A percentile compares a stretch with the other conserved stretches of the same genome.
These are phyloP conservation scores for Myxozyma lipomycoides DNA, from an alignment of 805 yeast genomes.

Conservation along the genomic window DNA sequence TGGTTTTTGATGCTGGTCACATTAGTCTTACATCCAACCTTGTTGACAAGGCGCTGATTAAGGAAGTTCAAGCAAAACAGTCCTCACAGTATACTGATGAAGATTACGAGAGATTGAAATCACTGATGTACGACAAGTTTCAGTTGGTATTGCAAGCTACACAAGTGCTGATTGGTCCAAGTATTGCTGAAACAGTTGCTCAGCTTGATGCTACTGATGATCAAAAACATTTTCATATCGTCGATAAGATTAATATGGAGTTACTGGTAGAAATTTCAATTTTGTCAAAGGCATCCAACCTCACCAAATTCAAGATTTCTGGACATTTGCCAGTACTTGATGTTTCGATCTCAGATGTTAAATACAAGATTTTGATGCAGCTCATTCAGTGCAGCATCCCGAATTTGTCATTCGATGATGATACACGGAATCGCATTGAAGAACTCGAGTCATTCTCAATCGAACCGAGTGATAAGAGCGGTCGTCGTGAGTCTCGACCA, in stretches of 20 bases:
- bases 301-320: constrained; percentile 68
- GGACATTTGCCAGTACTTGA: constrained; percentile 72
- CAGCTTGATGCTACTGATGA: constrained; percentile 44
- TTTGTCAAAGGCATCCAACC: constrained; percentile 68
- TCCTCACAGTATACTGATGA: constrained; percentile 51
- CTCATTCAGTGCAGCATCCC: constrained; percentile 71
- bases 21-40: constrained; percentile 77
- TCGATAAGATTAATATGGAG: constrained; percentile 72
- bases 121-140: constrained; percentile 87
- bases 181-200: constrained; percentile 69
- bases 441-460: constrained; percentile 1
- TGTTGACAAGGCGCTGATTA: constrained; percentile 63
- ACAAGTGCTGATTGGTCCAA: constrained; percentile 75
- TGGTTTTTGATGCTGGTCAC: constrained; percentile 93
- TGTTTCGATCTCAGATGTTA: constrained; percentile 78
- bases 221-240: constrained; percentile 53
- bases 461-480: neutral
- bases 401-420: constrained; percentile 33
- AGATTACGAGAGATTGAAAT: constrained; percentile 73
- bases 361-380: constrained; percentile 82
- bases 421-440: constrained; percentile 6
- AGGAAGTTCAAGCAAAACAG: constrained; percentile 60
- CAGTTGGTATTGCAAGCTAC: constrained; percentile 74
- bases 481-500: constrained; percentile 1
- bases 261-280: constrained; percentile 78